Conservation (phyloP, 2,329 filamentous ascomycete species). For the Diaporthe sp. region DNA sequence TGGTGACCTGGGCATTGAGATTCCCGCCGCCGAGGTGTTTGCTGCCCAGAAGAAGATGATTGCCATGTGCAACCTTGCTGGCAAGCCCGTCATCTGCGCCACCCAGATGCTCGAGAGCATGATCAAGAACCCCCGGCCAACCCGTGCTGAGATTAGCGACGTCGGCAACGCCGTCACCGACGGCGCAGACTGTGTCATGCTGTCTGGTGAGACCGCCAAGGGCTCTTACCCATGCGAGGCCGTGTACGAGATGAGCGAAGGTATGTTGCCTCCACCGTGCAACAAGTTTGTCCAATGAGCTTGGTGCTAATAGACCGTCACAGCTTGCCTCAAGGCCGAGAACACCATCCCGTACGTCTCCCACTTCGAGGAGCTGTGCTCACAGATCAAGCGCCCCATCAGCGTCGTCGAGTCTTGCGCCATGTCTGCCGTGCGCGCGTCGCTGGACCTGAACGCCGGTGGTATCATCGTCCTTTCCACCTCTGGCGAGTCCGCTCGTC, state of each 20-base stretch:
- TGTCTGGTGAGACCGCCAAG: conserved; percentile 99
- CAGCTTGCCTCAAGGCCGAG: conserved; percentile 89
- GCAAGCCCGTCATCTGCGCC: conserved; percentile 98
- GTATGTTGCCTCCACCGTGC: conserved; percentile 16
- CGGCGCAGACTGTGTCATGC: conserved; percentile 99
- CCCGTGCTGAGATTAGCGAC: conserved; percentile 97
- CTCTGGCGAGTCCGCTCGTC: conserved; percentile 91
- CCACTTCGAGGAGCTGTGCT: conserved; percentile 95
- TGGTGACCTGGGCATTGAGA: conserved; percentile 98
- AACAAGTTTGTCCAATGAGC: not conserved
- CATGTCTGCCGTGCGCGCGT: conserved; percentile 96
- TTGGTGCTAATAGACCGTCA: conserved; percentile 1
- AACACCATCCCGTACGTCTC: conserved; percentile 97
- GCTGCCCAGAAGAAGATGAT: conserved; percentile 99
- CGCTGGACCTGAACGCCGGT: conserved; percentile 94
- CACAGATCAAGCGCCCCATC: conserved; percentile 83
- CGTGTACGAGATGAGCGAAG: conserved; percentile 98
- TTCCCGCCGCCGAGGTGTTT: conserved; percentile 97
- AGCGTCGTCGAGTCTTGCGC: conserved; percentile 92
- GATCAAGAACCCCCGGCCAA: conserved; percentile 99
- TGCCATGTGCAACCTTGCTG: conserved; percentile 99
- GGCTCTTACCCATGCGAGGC: conserved; percentile 93
- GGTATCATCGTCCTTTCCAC: conserved; percentile 97
- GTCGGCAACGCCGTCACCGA: conserved; percentile 98
- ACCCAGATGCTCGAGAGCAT: conserved; percentile 99